Percentiles rank a stretch among this genome's conserved stretches.
phyloP scores from a whole-genome alignment of 805 yeast species.

The Pichia gijzeniarum region DNA sequence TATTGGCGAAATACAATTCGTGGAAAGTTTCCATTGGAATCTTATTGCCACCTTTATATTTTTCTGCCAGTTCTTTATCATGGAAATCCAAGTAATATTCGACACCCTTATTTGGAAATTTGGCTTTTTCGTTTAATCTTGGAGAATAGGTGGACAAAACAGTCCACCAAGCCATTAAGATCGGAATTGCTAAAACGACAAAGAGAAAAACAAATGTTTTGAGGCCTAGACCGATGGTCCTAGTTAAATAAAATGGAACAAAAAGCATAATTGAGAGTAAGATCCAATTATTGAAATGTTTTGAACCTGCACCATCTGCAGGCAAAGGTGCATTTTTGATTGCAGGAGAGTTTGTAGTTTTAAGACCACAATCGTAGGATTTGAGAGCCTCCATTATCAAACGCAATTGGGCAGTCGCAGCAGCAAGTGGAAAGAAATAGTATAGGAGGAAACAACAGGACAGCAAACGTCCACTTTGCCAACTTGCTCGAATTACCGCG shows the following conservation, averaged over 20 bases:
- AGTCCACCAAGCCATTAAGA: constrained; percentile 80
- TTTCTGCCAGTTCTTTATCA: constrained; percentile 57
- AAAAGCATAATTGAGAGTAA: constrained; percentile 44
- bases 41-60: constrained; percentile 67
- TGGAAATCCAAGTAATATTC: constrained; percentile 79
- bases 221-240: constrained; percentile 64
- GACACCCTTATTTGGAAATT: constrained; percentile 70
- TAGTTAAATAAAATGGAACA: constrained; percentile 57
- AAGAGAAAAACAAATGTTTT: constrained; percentile 59
- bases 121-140: constrained; percentile 69
- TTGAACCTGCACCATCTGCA: constrained; percentile 87
- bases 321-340: constrained; percentile 84
- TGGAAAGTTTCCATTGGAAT: constrained; percentile 92
- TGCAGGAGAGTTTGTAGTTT: constrained; percentile 42
- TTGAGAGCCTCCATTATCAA: constrained; percentile 8
- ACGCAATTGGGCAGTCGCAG: background rate
- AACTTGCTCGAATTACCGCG: too few relatives aligned
- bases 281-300: constrained; percentile 59
- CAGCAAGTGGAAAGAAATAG: too few relatives aligned
- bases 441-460: too few relatives aligned
- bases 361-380: constrained; percentile 9
- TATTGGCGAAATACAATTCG: constrained; percentile 75
- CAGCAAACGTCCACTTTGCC: too few relatives aligned
- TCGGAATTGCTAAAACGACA: constrained; percentile 54
- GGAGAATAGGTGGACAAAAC: constrained; percentile 71